Evolutionary conservation across 2,329 filamentous ascomycete genomes (phyloP).

Genomic region (Fusarium dlaminii): DNA sequence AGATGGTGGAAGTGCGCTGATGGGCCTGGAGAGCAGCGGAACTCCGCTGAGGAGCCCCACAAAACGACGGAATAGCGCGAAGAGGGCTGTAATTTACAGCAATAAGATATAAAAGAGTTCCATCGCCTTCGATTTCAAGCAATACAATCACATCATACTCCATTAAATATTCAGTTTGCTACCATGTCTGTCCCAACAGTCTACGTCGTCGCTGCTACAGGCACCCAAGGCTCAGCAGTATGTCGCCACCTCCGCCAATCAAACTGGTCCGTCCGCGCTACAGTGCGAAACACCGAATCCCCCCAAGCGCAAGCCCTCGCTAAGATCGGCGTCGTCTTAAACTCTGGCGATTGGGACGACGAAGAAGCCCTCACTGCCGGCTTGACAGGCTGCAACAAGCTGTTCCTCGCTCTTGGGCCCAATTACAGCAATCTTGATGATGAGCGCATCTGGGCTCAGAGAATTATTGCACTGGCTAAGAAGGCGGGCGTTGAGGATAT

Average conservation of each 20-base stretch:
- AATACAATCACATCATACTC: rapidly evolving
- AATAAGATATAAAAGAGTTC: neutral
- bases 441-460: slow-evolving; percentile 1
- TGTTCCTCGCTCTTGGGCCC: neutral
- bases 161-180: rapidly evolving
- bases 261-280: neutral
- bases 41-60: neutral
- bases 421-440: neutral
- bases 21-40: neutral
- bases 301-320: neutral
- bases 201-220: neutral
- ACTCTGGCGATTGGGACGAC: neutral
- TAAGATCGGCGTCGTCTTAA: neutral
- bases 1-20: neutral
- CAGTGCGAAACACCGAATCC: neutral
- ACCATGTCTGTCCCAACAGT: neutral
- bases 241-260: neutral
- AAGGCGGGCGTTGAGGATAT: neutral
- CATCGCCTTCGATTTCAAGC: rapidly evolving
- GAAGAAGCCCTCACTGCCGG: neutral
- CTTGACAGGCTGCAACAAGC: neutral
- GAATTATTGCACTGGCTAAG: neutral
- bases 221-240: slow-evolving; percentile 1
- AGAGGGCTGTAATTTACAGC: neutral
- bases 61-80: neutral